Percentiles rank a stretch among this genome's conserved stretches.
These are phyloP conservation scores for Geotrichum bryndzae DNA, from an alignment of 1,139 yeast genomes.

Conservation along the genomic window DNA sequence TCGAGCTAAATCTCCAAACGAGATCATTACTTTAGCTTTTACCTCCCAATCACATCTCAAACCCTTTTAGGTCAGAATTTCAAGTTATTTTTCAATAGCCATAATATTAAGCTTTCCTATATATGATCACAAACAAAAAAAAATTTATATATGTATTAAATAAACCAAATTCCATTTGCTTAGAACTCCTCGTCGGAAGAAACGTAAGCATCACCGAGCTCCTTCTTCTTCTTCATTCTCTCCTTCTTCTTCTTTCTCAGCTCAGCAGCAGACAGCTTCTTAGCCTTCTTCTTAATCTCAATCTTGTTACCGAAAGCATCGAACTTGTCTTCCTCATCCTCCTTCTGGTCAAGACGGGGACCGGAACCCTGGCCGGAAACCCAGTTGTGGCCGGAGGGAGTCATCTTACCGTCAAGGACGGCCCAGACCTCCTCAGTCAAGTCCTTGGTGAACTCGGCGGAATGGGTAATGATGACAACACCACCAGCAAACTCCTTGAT, in stretches of 20 bases:
- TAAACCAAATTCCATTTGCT: slow-evolving; percentile 14
- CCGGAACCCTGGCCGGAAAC: slow-evolving; percentile 99
- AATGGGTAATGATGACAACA: slow-evolving; percentile 98
- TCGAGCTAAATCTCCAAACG: too few relatives aligned
- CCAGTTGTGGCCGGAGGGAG: slow-evolving; percentile 99
- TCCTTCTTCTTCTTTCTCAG: slow-evolving; percentile 99
- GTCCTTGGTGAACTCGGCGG: slow-evolving; percentile 99
- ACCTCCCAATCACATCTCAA: too few relatives aligned
- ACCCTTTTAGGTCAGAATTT: neutral
- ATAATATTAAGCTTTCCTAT: neutral
- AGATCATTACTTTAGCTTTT: too few relatives aligned
- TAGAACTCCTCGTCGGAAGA: slow-evolving; percentile 82
- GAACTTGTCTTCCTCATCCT: slow-evolving; percentile 93
- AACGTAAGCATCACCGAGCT: slow-evolving; percentile 97
- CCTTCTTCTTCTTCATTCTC: slow-evolving; percentile 99
- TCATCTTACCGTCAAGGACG: slow-evolving; percentile 94
- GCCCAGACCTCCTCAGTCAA: slow-evolving; percentile 99
- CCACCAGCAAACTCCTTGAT: slow-evolving; percentile 99
- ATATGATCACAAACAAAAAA: neutral
- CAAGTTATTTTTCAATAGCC: neutral
- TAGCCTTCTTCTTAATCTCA: slow-evolving; percentile 92
- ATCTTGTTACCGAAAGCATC: slow-evolving; percentile 99
- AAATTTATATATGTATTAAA: slow-evolving; percentile 1
- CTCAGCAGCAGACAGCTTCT: slow-evolving; percentile 97
- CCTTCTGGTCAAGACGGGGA: slow-evolving; percentile 96